phyloP scores from a whole-genome alignment of 2,329 filamentous ascomycete genomes.

The Coleophoma cylindrospora region DNA sequence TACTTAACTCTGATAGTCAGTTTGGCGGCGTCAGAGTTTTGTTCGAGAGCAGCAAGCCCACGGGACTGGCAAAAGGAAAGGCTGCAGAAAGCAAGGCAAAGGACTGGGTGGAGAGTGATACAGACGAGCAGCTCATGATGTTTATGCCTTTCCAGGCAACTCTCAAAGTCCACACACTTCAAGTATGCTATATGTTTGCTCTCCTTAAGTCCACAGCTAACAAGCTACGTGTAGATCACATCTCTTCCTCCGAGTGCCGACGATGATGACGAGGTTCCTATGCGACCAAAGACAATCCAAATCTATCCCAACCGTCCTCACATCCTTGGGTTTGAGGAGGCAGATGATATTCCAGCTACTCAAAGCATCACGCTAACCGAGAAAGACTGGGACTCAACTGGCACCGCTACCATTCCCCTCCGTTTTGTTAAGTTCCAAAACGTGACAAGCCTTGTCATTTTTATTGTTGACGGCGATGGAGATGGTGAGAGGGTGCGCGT shows the following conservation, averaged over 20 bases:
- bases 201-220: not conserved
- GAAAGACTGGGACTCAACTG: conserved; percentile 77
- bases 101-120: conserved; percentile 95
- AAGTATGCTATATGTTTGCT: conserved; percentile 37
- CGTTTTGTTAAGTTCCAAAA: conserved; percentile 98
- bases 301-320: conserved; percentile 85
- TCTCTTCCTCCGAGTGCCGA: conserved; percentile 61
- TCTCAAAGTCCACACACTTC: conserved; percentile 81
- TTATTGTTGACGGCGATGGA: conserved; percentile 80
- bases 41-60: conserved; percentile 67
- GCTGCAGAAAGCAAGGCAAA: conserved; percentile 39
- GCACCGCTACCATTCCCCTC: conserved; percentile 66
- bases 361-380: conserved; percentile 72
- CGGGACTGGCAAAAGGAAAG: conserved; percentile 53
- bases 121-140: conserved; percentile 93
- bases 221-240: conserved; percentile 59
- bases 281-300: conserved; percentile 77
- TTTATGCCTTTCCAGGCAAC: conserved; percentile 85
- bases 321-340: conserved; percentile 92
- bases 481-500: conserved; percentile 82
- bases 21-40: conserved; percentile 68
- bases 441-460: conserved; percentile 79
- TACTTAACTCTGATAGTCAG: conserved; percentile 80
- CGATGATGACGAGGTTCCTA: conserved; percentile 69
- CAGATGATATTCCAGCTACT: conserved; percentile 76